phyloP scores from a whole-genome alignment of 169 alveolate genomes.

The Perkinsus chesapeaki region DNA sequence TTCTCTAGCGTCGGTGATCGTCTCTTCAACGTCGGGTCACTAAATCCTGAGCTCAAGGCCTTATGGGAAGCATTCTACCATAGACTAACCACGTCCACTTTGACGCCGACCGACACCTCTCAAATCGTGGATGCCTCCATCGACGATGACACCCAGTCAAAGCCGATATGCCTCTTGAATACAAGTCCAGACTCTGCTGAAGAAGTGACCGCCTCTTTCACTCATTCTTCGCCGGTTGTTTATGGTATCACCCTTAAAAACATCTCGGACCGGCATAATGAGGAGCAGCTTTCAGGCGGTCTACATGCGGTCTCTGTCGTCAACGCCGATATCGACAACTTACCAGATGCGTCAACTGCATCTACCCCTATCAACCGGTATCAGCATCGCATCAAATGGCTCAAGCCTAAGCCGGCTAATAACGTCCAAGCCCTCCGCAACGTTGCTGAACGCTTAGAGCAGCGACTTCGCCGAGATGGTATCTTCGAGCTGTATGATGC shows the following conservation, averaged over 20 bases:
- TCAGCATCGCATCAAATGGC: not conserved
- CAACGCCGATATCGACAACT: not conserved
- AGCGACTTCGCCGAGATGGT: not conserved
- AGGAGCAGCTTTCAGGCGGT: not conserved
- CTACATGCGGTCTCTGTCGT: not conserved
- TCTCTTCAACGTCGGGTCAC: not conserved
- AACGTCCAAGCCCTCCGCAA: not conserved
- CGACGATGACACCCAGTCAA: no score
- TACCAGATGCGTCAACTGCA: not conserved
- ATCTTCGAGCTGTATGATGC: not conserved
- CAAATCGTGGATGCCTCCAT: no score
- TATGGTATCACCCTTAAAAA: not conserved
- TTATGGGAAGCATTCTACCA: not conserved
- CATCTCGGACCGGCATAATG: not conserved
- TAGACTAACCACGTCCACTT: not conserved
- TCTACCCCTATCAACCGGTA: no score
- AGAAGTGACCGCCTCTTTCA: no score
- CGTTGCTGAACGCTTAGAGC: not conserved
- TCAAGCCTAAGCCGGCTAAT: not conserved
- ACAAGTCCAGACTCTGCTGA: no score
- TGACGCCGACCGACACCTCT: no score
- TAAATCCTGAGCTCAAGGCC: not conserved
- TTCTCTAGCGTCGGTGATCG: not conserved
- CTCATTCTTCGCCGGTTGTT: not conserved
- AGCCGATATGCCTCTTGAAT: no score